A percentile compares a stretch with the other conserved stretches of the same genome.
These are phyloP conservation scores for Aquilaria yunnanensis DNA, from an alignment of 345 rosid genomes.

Conservation along the genomic window DNA sequence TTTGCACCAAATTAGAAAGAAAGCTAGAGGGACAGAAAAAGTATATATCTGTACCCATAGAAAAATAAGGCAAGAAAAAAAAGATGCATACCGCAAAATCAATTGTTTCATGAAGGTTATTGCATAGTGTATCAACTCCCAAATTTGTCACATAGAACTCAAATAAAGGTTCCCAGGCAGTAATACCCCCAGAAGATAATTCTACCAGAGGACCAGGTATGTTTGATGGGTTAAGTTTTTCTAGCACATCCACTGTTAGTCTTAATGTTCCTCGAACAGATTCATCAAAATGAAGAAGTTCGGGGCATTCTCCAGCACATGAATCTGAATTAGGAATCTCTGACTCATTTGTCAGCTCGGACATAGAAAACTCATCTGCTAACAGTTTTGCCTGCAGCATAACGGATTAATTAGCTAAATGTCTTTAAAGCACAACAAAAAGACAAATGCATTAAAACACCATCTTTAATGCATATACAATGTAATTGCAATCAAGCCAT, in stretches of 20 bases:
- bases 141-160: slow-evolving; percentile 39
- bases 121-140: slow-evolving; percentile 39
- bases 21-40: slow-evolving; percentile 1
- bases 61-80: slow-evolving; percentile 1
- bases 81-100: slow-evolving; percentile 45
- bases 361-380: slow-evolving; percentile 34
- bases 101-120: slow-evolving; percentile 40
- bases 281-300: slow-evolving; percentile 31
- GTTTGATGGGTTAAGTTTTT: slow-evolving; percentile 31
- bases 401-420: background rate
- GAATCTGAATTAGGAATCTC: slow-evolving; percentile 6
- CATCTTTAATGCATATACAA: background rate
- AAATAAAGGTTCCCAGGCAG: slow-evolving; percentile 63
- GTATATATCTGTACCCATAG: background rate
- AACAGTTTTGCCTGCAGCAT: slow-evolving; percentile 55
- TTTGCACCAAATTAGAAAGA: slow-evolving; percentile 13
- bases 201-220: slow-evolving; percentile 26
- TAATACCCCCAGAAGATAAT: slow-evolving; percentile 36
- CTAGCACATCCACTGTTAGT: slow-evolving; percentile 37
- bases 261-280: slow-evolving; percentile 29
- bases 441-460: background rate
- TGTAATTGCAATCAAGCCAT: slow-evolving; percentile 4
- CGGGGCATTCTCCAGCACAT: slow-evolving; percentile 18
- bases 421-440: background rate
- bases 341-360: slow-evolving; percentile 18